These are phyloP conservation scores for Ailanthus altissimus DNA, from an alignment of 345 rosid species.

Conservation along the genomic window DNA sequence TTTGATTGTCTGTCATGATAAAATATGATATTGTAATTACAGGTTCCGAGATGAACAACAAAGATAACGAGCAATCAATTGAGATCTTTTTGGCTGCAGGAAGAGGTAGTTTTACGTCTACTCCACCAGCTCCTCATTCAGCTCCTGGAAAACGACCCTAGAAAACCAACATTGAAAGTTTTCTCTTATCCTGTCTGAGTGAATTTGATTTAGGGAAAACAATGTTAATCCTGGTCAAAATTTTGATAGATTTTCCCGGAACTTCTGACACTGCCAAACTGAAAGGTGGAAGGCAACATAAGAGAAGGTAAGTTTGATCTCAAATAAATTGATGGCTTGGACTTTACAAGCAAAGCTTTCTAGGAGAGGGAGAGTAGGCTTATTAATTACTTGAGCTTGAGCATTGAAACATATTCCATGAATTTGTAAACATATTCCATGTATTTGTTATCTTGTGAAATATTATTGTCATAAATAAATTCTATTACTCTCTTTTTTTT, in stretches of 20 bases:
- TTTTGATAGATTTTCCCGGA: background rate
- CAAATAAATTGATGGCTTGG: background rate
- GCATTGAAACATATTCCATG: too few relatives aligned
- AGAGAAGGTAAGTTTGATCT: background rate
- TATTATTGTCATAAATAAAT: too few relatives aligned
- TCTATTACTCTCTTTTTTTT: too few relatives aligned
- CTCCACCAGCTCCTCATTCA: background rate
- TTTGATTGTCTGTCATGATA: background rate
- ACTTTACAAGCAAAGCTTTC: background rate
- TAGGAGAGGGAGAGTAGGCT: too few relatives aligned
- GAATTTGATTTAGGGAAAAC: background rate
- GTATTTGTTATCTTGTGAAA: too few relatives aligned
- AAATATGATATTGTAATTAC: too few relatives aligned
- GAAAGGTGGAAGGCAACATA: background rate
- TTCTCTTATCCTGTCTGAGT: background rate
- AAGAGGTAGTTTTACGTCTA: background rate
- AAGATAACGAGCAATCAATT: background rate
- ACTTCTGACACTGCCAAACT: background rate
- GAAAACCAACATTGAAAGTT: background rate
- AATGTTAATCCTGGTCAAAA: background rate
- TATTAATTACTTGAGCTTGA: too few relatives aligned
- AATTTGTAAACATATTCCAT: too few relatives aligned
- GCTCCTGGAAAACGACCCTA: background rate
- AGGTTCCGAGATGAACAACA: background rate
- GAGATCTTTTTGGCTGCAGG: background rate